Evolutionary conservation across 441 rosid genomes (phyloP), one percentile per base, ranked within the genome.

Genomic region (Euphorbia celastroides): DNA sequence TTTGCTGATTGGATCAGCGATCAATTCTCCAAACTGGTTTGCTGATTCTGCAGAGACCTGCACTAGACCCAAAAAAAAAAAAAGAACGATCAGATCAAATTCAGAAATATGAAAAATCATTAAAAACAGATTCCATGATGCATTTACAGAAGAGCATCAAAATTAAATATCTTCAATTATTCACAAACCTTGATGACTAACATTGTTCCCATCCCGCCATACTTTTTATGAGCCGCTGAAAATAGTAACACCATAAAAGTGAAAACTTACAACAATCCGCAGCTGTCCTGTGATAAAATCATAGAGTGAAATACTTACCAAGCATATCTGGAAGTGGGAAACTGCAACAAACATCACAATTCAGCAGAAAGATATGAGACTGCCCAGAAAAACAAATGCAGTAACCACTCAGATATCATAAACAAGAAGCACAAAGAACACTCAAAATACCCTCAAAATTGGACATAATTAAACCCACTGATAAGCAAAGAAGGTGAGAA

Each of bases 1-100:
- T 68, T 84, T 86, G 46, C 88, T 86, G 70, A 64, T 75, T 52
- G 90, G 82, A 77, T 88, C 92, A 66, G n/a, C n/a, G n/a, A n/a
- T n/a, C n/a, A n/a, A n/a, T n/a, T n/a, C n/a, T 28, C 97, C 92
- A 75, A 88, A 90, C 65, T 88, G 85, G 74, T 79, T 79, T 0
- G 97, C 97, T 57, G 93, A 82, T 77, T 90, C 97, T 62, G 88
- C 89, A 79, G 97, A 90, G 73, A 90, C 97, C 95, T 90, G 80
- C 51, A 20, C 0, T 65, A 38, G 64, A 57, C 70, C 23, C 63
- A 57, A 41, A 19, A 0, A 57, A 52, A 14, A 2, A 55, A 26
- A 16, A 13, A 2, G n/a, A 42, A 20, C 22, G 32, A 26, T 38
- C 55, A 34, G 13, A 41, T 31, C 10, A 30, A 28, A 12, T 23